phyloP scores from a whole-genome alignment of 2,329 filamentous ascomycete genomes.

The Epichloe sp. region DNA sequence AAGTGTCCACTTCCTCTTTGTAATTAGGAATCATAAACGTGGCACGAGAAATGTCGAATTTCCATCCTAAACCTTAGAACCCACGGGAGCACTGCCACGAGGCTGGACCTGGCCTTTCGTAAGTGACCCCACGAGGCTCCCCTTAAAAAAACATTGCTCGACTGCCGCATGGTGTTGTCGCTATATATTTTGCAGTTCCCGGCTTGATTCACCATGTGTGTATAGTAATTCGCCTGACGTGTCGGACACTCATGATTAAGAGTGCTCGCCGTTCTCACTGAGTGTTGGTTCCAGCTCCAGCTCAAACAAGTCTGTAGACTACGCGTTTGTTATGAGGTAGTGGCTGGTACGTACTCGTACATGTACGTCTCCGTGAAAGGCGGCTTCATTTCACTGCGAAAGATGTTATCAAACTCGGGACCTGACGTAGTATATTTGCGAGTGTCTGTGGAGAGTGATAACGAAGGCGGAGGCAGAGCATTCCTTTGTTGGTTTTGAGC shows the following conservation, averaged over 20 bases:
- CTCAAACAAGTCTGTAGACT: background rate
- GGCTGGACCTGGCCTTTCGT: too few relatives aligned
- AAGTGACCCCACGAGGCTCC: background rate
- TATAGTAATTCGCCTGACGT: background rate
- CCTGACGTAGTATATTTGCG: background rate
- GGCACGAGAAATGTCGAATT: constrained; percentile 12
- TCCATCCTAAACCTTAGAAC: too few relatives aligned
- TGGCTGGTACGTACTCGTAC: background rate
- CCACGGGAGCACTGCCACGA: too few relatives aligned
- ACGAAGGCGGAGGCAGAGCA: background rate
- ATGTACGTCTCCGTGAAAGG: background rate
- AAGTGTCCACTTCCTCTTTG: constrained; percentile 56
- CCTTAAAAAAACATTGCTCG: background rate
- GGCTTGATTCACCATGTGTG: background rate
- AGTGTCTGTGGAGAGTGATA: background rate
- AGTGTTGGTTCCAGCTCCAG: background rate
- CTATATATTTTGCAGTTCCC: background rate
- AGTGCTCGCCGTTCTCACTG: background rate
- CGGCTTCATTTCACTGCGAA: background rate
- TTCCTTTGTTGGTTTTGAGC: background rate
- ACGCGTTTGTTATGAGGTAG: background rate
- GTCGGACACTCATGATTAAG: background rate
- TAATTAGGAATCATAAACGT: constrained; percentile 63
- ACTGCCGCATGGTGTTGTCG: background rate
- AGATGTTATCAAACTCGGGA: background rate